Conservation (phyloP, 768 basidiomycete species). For the Kwoniella dejecticola region DNA sequence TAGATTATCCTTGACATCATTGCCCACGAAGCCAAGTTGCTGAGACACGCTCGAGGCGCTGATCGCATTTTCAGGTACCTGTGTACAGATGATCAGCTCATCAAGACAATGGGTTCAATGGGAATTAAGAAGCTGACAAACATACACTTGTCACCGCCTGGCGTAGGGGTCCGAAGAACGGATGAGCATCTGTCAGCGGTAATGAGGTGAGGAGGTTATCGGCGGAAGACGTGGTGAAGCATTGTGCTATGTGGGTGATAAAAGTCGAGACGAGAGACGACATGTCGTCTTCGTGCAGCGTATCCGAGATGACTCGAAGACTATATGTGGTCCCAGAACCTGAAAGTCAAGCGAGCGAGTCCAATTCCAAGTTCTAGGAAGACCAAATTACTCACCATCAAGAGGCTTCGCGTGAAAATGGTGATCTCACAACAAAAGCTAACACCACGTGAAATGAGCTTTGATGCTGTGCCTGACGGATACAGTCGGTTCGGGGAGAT, state of each 20-base stretch:
- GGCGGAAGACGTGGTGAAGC: conserved; percentile 8
- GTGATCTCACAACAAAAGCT: neutral
- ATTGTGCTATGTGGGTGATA: conserved; percentile 14
- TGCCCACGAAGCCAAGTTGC: conserved; percentile 7
- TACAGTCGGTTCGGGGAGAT: too few relatives aligned
- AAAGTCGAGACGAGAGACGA: conserved; percentile 7
- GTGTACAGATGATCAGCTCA: too few relatives aligned
- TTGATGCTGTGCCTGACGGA: too few relatives aligned
- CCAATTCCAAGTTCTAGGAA: too few relatives aligned
- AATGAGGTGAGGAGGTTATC: conserved; percentile 27
- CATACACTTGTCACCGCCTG: conserved; percentile 20
- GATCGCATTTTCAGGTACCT: neutral
- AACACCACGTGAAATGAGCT: neutral
- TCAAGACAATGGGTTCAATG: too few relatives aligned
- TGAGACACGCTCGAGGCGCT: neutral
- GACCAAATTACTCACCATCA: too few relatives aligned
- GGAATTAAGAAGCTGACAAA: too few relatives aligned
- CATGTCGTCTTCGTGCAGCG: conserved; percentile 1
- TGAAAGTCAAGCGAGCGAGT: too few relatives aligned
- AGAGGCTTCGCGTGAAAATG: neutral
- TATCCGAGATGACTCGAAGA: too few relatives aligned
- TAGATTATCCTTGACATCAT: conserved; percentile 24
- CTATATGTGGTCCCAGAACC: neutral
- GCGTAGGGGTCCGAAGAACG: conserved; percentile 29
- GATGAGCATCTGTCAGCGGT: conserved; percentile 27